Evolutionary conservation across 495 filamentous ascomycete species (phyloP), one percentile per base, ranked within the genome.

Genomic region (Aspergillus wentii): DNA sequence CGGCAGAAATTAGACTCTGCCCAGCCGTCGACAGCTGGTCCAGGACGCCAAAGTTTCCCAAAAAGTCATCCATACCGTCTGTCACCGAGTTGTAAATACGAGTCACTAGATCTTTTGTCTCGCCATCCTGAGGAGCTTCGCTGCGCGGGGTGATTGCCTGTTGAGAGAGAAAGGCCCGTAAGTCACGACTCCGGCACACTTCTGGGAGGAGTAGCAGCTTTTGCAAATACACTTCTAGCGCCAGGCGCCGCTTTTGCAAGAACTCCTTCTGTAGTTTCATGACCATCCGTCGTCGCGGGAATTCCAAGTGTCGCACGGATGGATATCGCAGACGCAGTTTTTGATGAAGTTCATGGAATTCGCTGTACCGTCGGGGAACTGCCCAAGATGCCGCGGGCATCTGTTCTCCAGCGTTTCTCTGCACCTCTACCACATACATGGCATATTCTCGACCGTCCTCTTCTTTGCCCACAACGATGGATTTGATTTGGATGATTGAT

Each of bases 211-310:
- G 75, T 17, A 99, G 79, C 4, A 97, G 71, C 40, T 88, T 80
- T 38, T 84, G 76, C 8, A 99, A 70, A 52, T 97, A 99, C 38
- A 77, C 78, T 50, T 97, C 90, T 2, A 99, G 71, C 0, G 84
- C 84, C 16, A 79, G 54, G 15, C 88, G 78, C 6, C 94, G 76
- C 56, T 96, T 97, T 44, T 92, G 83, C 11, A 97, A 67, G 51
- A 99, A 97, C 35, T 97, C 94, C 54, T 76, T 87, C 57, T 97
- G 92, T 1, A 99, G 72, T 52, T 95, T 96, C 82, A 99, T 84
- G 41, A 97, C 86, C 62, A 97, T 80, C 15, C 94, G 80, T 8
- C 92, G 74, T 11, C 90, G 75, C 0, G 94, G 94, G 52, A 99
- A 96, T 41, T 97, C 91, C 4, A 97, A 69, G 44, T 88, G 78